phyloP scores from a whole-genome alignment of 2,329 filamentous ascomycete genomes.

The Tympanopsis confertula region DNA sequence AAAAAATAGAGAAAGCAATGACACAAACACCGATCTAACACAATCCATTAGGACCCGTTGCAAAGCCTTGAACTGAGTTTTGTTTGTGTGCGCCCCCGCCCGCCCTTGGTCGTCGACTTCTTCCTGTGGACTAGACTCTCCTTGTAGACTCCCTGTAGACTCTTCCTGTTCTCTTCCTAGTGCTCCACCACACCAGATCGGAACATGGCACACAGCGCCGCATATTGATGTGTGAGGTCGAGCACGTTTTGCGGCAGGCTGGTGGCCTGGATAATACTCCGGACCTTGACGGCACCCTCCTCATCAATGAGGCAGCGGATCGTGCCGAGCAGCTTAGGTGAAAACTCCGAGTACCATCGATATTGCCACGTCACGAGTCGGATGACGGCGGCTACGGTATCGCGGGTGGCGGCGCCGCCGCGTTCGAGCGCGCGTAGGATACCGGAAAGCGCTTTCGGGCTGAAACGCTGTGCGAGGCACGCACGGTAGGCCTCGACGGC shows the following conservation, averaged over 20 bases:
- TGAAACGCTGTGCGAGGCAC: constrained; percentile 79
- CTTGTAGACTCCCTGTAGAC: no score
- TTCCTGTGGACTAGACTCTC: no score
- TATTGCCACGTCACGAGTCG: constrained; percentile 95
- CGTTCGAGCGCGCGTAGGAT: constrained; percentile 74
- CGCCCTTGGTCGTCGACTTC: no score
- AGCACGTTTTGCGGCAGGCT: constrained; percentile 85
- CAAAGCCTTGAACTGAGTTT: no score
- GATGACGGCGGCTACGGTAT: constrained; percentile 74
- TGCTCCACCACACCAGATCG: no score
- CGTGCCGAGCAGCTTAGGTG: constrained; percentile 74
- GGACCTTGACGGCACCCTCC: constrained; percentile 91
- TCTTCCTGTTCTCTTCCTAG: no score
- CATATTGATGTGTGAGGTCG: constrained; percentile 92
- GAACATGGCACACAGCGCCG: constrained; percentile 86
- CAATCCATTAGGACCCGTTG: no score
- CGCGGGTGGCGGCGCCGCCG: constrained; percentile 64
- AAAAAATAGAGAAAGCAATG: no score
- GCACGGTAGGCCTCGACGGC: constrained; percentile 85
- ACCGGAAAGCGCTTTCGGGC: constrained; percentile 79
- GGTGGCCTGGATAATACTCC: constrained; percentile 93
- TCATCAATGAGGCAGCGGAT: constrained; percentile 92
- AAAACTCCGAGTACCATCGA: constrained; percentile 98
- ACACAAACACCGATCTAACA: no score
- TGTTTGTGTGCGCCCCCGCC: no score